These are phyloP conservation scores for Dillenia turbinata DNA, from an alignment of 164 flowering plant genomes.

Conservation along the genomic window DNA sequence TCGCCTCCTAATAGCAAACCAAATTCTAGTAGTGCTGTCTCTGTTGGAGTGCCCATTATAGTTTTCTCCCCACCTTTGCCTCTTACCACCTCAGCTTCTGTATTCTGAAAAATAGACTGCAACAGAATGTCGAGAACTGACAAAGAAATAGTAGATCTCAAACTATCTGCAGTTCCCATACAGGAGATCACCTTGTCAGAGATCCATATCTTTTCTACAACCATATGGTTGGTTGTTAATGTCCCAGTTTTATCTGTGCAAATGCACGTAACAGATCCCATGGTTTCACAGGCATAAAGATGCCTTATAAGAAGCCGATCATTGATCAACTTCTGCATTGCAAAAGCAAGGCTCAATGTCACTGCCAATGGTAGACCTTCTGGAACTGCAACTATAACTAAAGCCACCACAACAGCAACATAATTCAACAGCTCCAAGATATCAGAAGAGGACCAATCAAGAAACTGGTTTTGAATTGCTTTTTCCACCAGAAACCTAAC, in stretches of 20 bases:
- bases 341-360: constrained; percentile 36
- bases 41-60: constrained; percentile 33
- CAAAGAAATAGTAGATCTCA: too few relatives aligned
- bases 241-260: constrained; percentile 19
- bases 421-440: constrained; percentile 18
- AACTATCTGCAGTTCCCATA: too few relatives aligned
- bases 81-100: constrained; percentile 29
- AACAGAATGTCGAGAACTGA: constrained; percentile 1
- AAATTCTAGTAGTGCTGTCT: constrained; percentile 32
- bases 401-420: constrained; percentile 24
- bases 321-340: constrained; percentile 32
- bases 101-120: constrained; percentile 18
- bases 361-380: constrained; percentile 29
- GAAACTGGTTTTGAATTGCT: constrained; percentile 6
- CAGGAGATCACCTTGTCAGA: not conserved
- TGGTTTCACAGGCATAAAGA: constrained; percentile 20
- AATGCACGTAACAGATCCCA: constrained; percentile 19
- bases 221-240: constrained; percentile 16
- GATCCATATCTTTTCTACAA: constrained; percentile 8
- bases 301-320: constrained; percentile 28
- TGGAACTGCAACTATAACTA: constrained; percentile 31
- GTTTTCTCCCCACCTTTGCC: constrained; percentile 19
- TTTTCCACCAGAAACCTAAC: constrained; percentile 19
- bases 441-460: constrained; percentile 15
- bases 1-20: constrained; percentile 25